phyloP scores from a whole-genome alignment of 805 yeast species.

The Candida silvicultrix region DNA sequence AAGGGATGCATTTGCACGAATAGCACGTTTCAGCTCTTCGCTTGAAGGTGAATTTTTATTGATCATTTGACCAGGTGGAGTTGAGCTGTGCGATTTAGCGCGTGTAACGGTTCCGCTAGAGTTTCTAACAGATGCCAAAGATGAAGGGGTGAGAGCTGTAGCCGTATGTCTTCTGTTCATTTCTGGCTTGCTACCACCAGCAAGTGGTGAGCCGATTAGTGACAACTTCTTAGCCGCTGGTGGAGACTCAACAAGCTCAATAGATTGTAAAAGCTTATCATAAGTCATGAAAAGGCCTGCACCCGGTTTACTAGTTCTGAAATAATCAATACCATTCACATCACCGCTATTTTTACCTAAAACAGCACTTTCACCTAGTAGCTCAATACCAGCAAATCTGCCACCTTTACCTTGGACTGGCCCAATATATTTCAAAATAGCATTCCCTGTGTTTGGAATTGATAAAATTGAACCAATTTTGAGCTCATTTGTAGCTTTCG shows the following conservation, averaged over 20 bases:
- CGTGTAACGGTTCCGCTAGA: neutral
- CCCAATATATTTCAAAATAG: constrained; percentile 67
- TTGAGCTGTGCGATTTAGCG: neutral
- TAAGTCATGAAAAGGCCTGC: constrained; percentile 73
- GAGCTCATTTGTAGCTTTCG: constrained; percentile 3
- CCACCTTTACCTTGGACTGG: constrained; percentile 68
- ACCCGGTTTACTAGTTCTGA: constrained; percentile 53
- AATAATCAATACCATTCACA: constrained; percentile 66
- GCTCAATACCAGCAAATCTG: constrained; percentile 80
- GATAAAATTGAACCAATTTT: constrained; percentile 16
- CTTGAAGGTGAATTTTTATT: neutral
- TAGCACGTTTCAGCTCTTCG: neutral
- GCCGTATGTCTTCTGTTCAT: neutral
- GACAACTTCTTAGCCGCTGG: constrained; percentile 5
- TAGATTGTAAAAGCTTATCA: constrained; percentile 27
- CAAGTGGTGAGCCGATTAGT: constrained; percentile 2
- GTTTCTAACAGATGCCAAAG: constrained; percentile 3
- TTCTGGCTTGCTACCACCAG: neutral
- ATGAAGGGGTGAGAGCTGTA: neutral
- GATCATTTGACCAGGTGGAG: neutral
- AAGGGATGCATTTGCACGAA: neutral
- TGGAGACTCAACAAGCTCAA: constrained; percentile 15
- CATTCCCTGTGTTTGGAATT: constrained; percentile 68
- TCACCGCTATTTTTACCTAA: constrained; percentile 86
- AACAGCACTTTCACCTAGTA: constrained; percentile 54